These are phyloP conservation scores for Meyerozyma smithsonii DNA, from an alignment of 1,139 yeast species.

Conservation along the genomic window DNA sequence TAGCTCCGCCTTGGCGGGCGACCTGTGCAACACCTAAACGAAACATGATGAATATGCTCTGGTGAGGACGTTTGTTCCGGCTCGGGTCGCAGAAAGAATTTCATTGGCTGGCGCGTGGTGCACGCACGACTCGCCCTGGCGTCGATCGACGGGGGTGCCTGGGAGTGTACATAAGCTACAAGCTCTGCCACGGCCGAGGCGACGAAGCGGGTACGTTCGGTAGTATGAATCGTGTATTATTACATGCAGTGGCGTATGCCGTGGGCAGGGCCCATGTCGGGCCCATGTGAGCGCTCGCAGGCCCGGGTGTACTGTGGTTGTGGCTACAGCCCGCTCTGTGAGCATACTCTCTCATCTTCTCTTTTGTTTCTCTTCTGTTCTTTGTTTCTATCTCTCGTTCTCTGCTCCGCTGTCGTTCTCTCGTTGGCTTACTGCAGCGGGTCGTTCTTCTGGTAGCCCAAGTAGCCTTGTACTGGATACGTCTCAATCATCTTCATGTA, in stretches of 20 bases:
- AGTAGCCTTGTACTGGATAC: slow-evolving; percentile 64
- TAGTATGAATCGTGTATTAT: neutral
- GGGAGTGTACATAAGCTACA: neutral
- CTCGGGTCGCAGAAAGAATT: slow-evolving; percentile 12
- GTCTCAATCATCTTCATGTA: slow-evolving; percentile 73
- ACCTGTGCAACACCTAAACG: slow-evolving; percentile 61
- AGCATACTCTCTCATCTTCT: neutral
- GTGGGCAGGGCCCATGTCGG: neutral
- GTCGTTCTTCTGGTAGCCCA: slow-evolving; percentile 83
- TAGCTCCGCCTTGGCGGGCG: slow-evolving; percentile 55
- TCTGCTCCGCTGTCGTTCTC: neutral
- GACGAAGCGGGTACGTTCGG: too few relatives aligned
- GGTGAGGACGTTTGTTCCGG: slow-evolving; percentile 7
- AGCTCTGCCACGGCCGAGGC: too few relatives aligned
- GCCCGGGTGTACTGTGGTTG: neutral
- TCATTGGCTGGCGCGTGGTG: slow-evolving; percentile 14
- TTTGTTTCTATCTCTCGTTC: neutral
- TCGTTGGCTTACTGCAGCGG: slow-evolving; percentile 52
- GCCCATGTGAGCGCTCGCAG: neutral
- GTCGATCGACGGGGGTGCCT: too few relatives aligned
- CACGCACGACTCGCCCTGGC: neutral
- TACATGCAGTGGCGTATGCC: neutral
- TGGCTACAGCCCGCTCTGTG: neutral
- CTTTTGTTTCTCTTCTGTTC: neutral
- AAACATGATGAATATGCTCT: slow-evolving; percentile 39